A percentile compares a stretch with the other conserved stretches of the same genome.
Conservation (phyloP, 148 eudicot species). For the Simmondsia chinensis region DNA sequence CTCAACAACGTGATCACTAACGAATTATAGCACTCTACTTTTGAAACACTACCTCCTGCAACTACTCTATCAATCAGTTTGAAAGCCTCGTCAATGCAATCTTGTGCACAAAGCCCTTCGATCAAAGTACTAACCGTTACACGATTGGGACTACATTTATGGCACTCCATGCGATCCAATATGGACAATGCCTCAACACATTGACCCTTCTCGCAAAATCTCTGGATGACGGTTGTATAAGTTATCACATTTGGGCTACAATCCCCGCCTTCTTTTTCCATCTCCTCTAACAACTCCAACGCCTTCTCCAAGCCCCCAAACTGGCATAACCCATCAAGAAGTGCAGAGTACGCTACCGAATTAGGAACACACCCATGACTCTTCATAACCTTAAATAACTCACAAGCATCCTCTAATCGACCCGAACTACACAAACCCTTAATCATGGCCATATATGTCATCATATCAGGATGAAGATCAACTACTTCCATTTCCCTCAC, state of each 20-base stretch:
- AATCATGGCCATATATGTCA: conserved; percentile 51
- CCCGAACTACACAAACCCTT: conserved; percentile 57
- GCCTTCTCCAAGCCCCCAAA: conserved; percentile 49
- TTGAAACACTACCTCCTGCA: conserved; percentile 28
- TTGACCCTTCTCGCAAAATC: conserved; percentile 46
- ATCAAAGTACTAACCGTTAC: conserved; percentile 46
- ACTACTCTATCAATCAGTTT: conserved; percentile 35
- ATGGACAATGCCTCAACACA: conserved; percentile 46
- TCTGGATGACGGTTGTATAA: conserved; percentile 56
- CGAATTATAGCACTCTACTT: conserved; percentile 52
- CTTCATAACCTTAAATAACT: conserved; percentile 51
- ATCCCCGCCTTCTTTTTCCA: conserved; percentile 66
- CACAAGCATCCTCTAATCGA: conserved; percentile 57
- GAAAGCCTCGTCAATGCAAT: conserved; percentile 42
- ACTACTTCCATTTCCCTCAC: conserved; percentile 45
- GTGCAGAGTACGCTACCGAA: conserved; percentile 46
- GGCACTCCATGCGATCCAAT: conserved; percentile 50
- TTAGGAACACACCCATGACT: conserved; percentile 50
- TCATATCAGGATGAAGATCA: conserved; percentile 55
- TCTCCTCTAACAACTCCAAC: conserved; percentile 48
- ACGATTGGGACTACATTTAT: conserved; percentile 52
- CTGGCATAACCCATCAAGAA: conserved; percentile 67
- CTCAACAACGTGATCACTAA: conserved; percentile 43
- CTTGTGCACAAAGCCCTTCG: conserved; percentile 56
- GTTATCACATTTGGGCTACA: conserved; percentile 65